phyloP scores from a whole-genome alignment of 1,139 yeast genomes.

The Pichia terricola region DNA sequence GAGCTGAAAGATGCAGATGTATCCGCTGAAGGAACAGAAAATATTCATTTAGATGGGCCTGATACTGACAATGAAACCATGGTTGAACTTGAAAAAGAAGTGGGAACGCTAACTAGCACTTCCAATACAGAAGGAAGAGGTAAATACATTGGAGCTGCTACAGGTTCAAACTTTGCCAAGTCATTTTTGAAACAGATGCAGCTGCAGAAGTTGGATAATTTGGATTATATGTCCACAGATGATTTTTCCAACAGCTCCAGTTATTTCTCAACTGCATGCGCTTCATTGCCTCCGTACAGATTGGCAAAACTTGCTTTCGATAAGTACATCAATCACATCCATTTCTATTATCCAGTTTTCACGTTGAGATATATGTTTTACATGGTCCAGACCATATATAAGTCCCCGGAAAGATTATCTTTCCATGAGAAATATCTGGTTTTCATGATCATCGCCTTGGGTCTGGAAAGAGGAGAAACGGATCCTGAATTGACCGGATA shows the following conservation, averaged over 20 bases:
- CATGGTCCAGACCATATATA: constrained; percentile 8
- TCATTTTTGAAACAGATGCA: constrained; percentile 16
- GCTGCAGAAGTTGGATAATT: constrained; percentile 12
- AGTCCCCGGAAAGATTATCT: constrained; percentile 8
- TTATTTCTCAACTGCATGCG: constrained; percentile 10
- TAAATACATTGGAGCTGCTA: constrained; percentile 20
- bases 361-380: constrained; percentile 9
- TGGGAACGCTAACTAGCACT: constrained; percentile 16
- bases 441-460: constrained; percentile 18
- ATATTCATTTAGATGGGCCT: no score
- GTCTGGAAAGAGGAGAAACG: constrained; percentile 8
- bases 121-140: constrained; percentile 10
- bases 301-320: constrained; percentile 10
- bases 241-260: constrained; percentile 12
- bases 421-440: constrained; percentile 15
- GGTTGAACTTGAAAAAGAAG: constrained; percentile 16
- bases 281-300: constrained; percentile 14
- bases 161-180: constrained; percentile 19
- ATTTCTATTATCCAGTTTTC: constrained; percentile 14
- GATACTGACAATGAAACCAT: constrained; percentile 1
- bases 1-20: not conserved
- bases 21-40: no score
- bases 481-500: constrained; percentile 1
- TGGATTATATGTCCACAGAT: constrained; percentile 3
- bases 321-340: constrained; percentile 14